A percentile compares a stretch with the other conserved stretches of the same genome.
phyloP scores from a whole-genome alignment of 2,329 filamentous ascomycete species.

The Triangularia verruculosa region DNA sequence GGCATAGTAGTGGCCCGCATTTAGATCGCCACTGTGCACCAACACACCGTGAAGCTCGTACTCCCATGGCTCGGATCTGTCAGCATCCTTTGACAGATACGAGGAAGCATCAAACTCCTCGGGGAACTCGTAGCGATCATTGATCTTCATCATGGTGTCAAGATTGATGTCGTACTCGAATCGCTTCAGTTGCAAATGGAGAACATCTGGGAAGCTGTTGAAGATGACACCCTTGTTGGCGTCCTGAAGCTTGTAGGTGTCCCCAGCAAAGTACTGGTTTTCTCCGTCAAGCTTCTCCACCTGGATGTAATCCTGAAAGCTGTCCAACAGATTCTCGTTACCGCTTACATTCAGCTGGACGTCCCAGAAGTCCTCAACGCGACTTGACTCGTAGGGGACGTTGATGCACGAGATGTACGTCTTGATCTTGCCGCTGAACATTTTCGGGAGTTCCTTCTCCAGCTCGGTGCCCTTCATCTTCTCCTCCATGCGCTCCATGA shows the following conservation, averaged over 20 bases:
- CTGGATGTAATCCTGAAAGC: constrained; percentile 93
- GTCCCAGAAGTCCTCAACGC: constrained; percentile 98
- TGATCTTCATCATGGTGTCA: constrained; percentile 99
- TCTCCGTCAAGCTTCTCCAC: constrained; percentile 97
- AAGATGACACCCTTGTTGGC: constrained; percentile 98
- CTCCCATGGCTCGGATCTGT: constrained; percentile 82
- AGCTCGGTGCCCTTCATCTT: constrained; percentile 96
- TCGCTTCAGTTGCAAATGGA: constrained; percentile 92
- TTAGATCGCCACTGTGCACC: constrained; percentile 93
- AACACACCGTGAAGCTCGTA: constrained; percentile 94
- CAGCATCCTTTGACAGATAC: constrained; percentile 81
- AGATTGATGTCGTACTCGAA: constrained; percentile 97
- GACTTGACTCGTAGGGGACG: constrained; percentile 93
- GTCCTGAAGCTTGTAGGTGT: constrained; percentile 88
- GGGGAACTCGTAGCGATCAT: constrained; percentile 87
- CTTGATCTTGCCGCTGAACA: constrained; percentile 98
- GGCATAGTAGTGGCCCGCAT: constrained; percentile 97
- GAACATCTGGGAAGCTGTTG: constrained; percentile 86
- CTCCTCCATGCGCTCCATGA: constrained; percentile 96
- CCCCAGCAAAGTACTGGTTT: constrained; percentile 94
- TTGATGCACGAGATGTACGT: constrained; percentile 99
- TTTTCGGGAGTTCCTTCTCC: constrained; percentile 80
- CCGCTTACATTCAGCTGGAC: constrained; percentile 95
- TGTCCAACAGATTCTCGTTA: constrained; percentile 89
- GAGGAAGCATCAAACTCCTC: constrained; percentile 80